phyloP scores from a whole-genome alignment of 768 basidiomycete species.

The Gymnopilus dilepis region DNA sequence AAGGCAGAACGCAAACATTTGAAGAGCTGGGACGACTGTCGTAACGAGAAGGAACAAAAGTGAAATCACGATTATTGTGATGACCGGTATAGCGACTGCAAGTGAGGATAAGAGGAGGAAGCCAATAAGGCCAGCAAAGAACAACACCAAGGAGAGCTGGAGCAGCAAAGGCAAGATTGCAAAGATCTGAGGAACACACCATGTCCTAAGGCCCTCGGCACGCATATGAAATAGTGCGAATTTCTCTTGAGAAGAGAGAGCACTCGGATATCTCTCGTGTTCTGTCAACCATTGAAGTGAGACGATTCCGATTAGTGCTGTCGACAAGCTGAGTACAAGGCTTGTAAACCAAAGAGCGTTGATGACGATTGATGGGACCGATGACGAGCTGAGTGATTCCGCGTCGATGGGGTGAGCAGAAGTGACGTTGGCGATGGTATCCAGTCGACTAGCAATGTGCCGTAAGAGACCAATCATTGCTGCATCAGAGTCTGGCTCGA shows the following conservation, averaged over 20 bases:
- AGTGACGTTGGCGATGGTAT: neutral
- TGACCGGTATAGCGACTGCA: neutral
- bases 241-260: neutral
- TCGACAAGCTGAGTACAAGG: neutral
- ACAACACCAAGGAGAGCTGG: neutral
- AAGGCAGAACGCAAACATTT: neutral
- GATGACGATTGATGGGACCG: neutral
- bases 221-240: neutral
- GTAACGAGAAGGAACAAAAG: neutral
- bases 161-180: neutral
- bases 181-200: conserved; percentile 1
- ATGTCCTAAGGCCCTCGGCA: neutral
- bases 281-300: neutral
- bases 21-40: neutral
- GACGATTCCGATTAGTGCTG: neutral
- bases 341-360: neutral
- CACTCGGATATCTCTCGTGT: neutral
- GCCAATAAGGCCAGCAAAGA: neutral
- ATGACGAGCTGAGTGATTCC: neutral
- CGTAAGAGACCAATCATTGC: neutral
- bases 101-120: neutral
- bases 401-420: neutral
- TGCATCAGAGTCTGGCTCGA: conserved; percentile 11
- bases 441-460: neutral
- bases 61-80: neutral